Evolutionary conservation across 2,329 filamentous ascomycete genomes (phyloP).

Genomic region (Penicillium psychrosexuale): DNA sequence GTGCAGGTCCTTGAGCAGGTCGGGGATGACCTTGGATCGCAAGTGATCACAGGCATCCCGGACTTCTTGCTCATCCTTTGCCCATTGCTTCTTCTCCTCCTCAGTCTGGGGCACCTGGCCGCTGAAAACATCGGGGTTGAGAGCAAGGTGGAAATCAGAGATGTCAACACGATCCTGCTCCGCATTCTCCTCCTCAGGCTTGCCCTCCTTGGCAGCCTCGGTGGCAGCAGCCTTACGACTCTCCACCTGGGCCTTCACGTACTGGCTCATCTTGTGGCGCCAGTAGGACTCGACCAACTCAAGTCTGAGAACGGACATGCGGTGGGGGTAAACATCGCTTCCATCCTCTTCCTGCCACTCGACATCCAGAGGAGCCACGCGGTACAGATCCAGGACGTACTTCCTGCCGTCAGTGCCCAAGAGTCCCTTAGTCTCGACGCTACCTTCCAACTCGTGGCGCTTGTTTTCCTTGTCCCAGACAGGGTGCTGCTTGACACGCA

Average conservation of each 20-base stretch:
- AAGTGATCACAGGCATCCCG: slow-evolving; percentile 78
- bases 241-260: slow-evolving; percentile 75
- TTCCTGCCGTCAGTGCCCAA: slow-evolving; percentile 94
- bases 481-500: slow-evolving; percentile 88
- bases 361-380: slow-evolving; percentile 88
- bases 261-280: slow-evolving; percentile 82
- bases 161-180: slow-evolving; percentile 74
- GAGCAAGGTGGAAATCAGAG: slow-evolving; percentile 77
- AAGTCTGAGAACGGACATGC: slow-evolving; percentile 89
- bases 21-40: slow-evolving; percentile 73
- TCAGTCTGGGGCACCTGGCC: slow-evolving; percentile 87
- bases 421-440: slow-evolving; percentile 97
- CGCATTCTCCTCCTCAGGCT: slow-evolving; percentile 40
- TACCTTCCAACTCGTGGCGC: slow-evolving; percentile 86
- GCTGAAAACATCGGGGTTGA: slow-evolving; percentile 95
- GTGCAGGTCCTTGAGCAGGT: slow-evolving; percentile 78
- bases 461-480: slow-evolving; percentile 98
- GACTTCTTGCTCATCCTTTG: slow-evolving; percentile 82
- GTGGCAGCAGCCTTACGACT: slow-evolving; percentile 53
- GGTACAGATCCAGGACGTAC: slow-evolving; percentile 95
- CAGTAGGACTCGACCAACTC: slow-evolving; percentile 87
- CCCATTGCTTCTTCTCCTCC: slow-evolving; percentile 80
- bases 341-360: slow-evolving; percentile 78
- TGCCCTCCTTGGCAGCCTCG: slow-evolving; percentile 37
- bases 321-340: slow-evolving; percentile 73